Conservation (phyloP, 805 yeast genomes). For the Teunomyces kruisii region DNA sequence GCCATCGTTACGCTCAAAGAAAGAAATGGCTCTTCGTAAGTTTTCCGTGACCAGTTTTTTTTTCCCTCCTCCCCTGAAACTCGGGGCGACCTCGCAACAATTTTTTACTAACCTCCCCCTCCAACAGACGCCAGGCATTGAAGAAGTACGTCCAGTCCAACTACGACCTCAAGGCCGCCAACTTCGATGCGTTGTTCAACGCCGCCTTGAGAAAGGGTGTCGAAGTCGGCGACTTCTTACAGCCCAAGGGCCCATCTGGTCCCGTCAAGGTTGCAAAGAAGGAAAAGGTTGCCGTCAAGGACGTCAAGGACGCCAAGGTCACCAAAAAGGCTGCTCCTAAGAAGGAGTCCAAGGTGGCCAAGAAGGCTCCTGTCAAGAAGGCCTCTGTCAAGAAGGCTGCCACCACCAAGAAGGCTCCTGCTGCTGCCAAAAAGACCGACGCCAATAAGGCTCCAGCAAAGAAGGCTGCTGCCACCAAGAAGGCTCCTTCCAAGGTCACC, state of each 20-base stretch:
- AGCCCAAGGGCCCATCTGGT: constrained; percentile 90
- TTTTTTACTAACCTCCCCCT: constrained; percentile 17
- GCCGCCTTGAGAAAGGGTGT: constrained; percentile 80
- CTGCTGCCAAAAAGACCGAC: too few relatives aligned
- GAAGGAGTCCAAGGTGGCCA: constrained; percentile 10
- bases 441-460: constrained; percentile 6
- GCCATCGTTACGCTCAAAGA: constrained; percentile 73
- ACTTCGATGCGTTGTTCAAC: constrained; percentile 76
- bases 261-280: constrained; percentile 68
- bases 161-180: constrained; percentile 56
- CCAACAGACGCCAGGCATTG: constrained; percentile 82
- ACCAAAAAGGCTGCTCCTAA: constrained; percentile 24
- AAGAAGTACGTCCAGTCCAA: constrained; percentile 76
- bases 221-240: constrained; percentile 68
- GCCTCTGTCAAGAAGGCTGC: constrained; percentile 8
- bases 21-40: constrained; percentile 74
- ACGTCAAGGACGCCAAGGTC: constrained; percentile 24
- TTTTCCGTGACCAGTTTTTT: constrained; percentile 14
- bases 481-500: constrained; percentile 14
- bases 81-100: not conserved
- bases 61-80: constrained; percentile 4
- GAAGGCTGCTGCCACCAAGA: constrained; percentile 2
- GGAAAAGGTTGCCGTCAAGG: constrained; percentile 16
- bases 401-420: constrained; percentile 11
- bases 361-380: constrained; percentile 12